Percentiles rank a stretch among this genome's conserved stretches.
phyloP scores from a whole-genome alignment of 2,329 filamentous ascomycete genomes.

The Epichloe coenophiala region DNA sequence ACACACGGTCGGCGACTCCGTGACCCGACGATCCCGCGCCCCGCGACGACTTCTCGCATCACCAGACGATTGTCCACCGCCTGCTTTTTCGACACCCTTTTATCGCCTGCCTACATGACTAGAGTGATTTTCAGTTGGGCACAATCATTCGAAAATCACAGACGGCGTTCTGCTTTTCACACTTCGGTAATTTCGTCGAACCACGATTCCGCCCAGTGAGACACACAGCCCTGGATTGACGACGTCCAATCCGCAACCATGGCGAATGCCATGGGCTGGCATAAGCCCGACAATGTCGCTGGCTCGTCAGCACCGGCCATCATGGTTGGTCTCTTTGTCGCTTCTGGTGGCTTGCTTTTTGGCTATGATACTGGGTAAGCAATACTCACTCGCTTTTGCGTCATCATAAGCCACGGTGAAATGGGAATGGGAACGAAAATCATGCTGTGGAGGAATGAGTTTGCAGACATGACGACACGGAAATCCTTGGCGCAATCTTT shows the following conservation, averaged over 20 bases:
- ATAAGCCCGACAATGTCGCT: conserved; percentile 62
- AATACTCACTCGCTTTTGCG: no score
- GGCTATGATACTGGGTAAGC: conserved; percentile 58
- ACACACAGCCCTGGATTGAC: conserved; percentile 32
- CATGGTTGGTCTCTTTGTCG: conserved; percentile 59
- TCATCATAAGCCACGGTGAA: no score
- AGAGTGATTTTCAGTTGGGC: neutral
- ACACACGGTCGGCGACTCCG: neutral
- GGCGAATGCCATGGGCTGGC: conserved; percentile 56
- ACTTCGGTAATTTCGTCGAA: neutral
- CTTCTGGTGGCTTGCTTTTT: conserved; percentile 54
- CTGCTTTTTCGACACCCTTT: neutral
- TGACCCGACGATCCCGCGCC: neutral
- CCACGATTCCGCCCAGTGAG: neutral
- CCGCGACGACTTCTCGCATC: neutral
- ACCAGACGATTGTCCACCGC: neutral
- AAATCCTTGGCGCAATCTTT: no score
- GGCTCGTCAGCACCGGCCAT: conserved; percentile 60
- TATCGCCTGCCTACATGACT: neutral
- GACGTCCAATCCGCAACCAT: conserved; percentile 37
- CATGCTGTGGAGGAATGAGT: no score
- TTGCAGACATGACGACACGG: no score
- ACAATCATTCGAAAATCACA: neutral
- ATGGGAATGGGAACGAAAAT: no score
- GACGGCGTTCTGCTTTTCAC: neutral